phyloP scores from a whole-genome alignment of 1,284 basidiomycete genomes.

The Rhodotorula sp. region DNA sequence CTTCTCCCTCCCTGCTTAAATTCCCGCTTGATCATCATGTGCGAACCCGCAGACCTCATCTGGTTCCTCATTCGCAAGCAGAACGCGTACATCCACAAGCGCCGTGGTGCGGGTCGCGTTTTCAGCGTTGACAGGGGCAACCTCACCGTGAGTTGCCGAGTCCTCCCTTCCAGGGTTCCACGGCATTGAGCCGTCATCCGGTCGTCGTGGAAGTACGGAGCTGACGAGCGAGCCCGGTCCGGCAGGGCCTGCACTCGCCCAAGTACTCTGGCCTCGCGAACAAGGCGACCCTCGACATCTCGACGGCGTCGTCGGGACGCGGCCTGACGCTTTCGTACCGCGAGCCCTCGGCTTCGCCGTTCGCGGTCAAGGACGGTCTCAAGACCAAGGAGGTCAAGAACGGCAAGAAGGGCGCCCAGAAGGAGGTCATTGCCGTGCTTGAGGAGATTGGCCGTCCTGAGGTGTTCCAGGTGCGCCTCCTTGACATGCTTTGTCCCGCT shows the following conservation, averaged over 20 bases:
- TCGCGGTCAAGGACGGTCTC: conserved; percentile 5
- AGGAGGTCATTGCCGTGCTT: neutral
- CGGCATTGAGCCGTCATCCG: neutral
- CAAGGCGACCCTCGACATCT: conserved; percentile 7
- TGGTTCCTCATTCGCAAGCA: conserved; percentile 22
- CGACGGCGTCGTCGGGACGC: neutral
- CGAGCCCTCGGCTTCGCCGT: neutral
- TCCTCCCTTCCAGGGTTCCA: neutral
- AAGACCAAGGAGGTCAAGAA: conserved; percentile 9
- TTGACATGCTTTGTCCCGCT: too few relatives aligned
- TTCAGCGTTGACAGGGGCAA: conserved; percentile 21
- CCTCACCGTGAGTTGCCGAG: neutral
- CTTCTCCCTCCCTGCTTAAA: too few relatives aligned
- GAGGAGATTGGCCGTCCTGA: conserved; percentile 5
- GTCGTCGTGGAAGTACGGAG: too few relatives aligned
- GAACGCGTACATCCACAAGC: conserved; percentile 19
- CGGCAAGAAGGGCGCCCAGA: conserved; percentile 5
- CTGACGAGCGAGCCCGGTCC: too few relatives aligned
- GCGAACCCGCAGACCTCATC: conserved; percentile 14
- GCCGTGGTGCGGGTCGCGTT: neutral
- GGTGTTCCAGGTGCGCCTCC: conserved; percentile 11
- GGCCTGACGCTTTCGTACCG: conserved; percentile 5
- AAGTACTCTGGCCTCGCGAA: conserved; percentile 18
- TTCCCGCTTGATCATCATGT: too few relatives aligned
- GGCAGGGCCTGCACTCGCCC: conserved; percentile 4